Evolutionary conservation across 192 early-diverging fungal species (phyloP).

Genomic region (Coemansia sp.): DNA sequence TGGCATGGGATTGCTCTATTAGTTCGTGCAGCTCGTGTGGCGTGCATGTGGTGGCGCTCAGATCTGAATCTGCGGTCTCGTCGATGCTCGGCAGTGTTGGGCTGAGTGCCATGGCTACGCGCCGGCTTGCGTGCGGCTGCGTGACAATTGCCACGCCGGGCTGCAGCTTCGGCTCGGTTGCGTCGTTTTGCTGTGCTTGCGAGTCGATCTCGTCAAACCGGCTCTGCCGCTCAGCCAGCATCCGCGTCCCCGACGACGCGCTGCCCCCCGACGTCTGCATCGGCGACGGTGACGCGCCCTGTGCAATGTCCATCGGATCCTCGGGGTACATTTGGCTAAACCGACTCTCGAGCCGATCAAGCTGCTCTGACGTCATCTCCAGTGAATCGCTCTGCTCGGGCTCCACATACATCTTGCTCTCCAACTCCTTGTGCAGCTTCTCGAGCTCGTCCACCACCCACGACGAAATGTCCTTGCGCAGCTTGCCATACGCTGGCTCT

Average conservation of each 20-base stretch:
- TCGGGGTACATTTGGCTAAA: constrained; percentile 44
- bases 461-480: constrained; percentile 41
- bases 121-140: constrained; percentile 8
- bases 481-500: constrained; percentile 47
- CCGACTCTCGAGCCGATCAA: constrained; percentile 45
- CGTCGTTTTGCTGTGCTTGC: neutral
- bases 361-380: constrained; percentile 39
- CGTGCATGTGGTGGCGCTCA: neutral
- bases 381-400: neutral
- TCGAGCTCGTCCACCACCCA: constrained; percentile 29
- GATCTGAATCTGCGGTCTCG: neutral
- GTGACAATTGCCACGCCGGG: neutral
- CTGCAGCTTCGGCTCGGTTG: neutral
- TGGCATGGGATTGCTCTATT: constrained; percentile 38
- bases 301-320: constrained; percentile 9
- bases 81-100: constrained; percentile 11
- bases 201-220: constrained; percentile 24
- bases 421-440: constrained; percentile 8
- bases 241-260: neutral
- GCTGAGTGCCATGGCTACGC: constrained; percentile 3
- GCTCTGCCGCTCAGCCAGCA: constrained; percentile 22
- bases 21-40: neutral
- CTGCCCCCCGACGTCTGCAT: neutral
- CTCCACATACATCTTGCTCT: neutral
- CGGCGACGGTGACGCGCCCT: constrained; percentile 6